Conservation (phyloP, 345 rosid genomes). For the Lenwebbia sp. region DNA sequence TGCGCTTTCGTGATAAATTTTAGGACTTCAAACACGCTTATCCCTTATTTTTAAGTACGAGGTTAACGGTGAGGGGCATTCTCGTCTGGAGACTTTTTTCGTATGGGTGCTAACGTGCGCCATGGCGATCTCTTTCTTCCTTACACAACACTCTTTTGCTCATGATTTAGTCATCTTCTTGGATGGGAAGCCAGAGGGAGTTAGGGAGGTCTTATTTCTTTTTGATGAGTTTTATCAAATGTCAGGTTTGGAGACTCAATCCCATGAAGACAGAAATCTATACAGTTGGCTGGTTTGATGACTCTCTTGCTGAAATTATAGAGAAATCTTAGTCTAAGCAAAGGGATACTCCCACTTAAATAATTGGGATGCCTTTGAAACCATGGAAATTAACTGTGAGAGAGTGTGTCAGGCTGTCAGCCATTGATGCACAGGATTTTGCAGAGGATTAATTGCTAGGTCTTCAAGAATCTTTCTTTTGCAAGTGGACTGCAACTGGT, state of each 20-base stretch:
- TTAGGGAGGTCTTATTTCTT: not conserved
- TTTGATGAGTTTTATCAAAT: not conserved
- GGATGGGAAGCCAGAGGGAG: not conserved
- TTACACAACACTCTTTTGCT: not conserved
- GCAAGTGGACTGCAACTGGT: not conserved
- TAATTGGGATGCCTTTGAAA: not conserved
- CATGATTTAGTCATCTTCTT: not conserved
- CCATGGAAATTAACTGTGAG: not conserved
- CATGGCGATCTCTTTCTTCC: not conserved
- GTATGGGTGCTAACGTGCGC: not conserved
- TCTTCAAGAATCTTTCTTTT: not conserved
- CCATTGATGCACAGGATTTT: not conserved
- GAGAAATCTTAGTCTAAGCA: not conserved
- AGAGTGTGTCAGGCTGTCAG: not conserved
- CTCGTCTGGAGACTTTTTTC: not conserved
- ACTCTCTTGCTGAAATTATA: not conserved
- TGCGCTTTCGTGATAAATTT: too few species aligned
- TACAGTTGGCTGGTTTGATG: not conserved
- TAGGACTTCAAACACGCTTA: too few species aligned
- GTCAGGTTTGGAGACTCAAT: not conserved
- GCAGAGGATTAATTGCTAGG: not conserved
- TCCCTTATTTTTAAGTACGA: not conserved
- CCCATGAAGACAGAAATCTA: not conserved
- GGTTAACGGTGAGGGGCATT: not conserved
- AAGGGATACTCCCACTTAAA: not conserved